Conservation (phyloP, 192 early-diverging fungal genomes). For the Umbelopsis vinacea region DNA sequence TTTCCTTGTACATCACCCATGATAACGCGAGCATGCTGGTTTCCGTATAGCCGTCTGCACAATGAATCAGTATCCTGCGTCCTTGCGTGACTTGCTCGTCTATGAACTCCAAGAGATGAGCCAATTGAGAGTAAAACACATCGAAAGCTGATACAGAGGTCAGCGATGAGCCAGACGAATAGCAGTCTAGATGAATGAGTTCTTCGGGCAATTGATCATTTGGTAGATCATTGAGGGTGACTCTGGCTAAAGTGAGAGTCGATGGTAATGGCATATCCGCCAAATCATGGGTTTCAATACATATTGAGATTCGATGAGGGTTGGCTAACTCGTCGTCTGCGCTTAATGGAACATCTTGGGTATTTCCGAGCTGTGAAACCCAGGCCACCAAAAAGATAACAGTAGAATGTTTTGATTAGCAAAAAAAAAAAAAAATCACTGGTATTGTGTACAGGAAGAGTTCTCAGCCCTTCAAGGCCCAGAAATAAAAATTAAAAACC, state of each 20-base stretch:
- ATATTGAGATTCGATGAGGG: conserved; percentile 50
- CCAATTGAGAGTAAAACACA: conserved; percentile 26
- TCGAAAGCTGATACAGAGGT: conserved; percentile 29
- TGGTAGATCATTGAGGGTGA: conserved; percentile 36
- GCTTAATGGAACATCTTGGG: conserved; percentile 46
- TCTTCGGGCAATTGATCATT: conserved; percentile 24
- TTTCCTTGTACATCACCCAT: conserved; percentile 54
- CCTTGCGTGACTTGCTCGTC: conserved; percentile 33
- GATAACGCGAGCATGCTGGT: conserved; percentile 49
- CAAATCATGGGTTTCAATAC: conserved; percentile 53
- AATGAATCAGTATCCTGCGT: conserved; percentile 55
- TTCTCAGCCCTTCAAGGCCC: too few relatives aligned
- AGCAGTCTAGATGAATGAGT: conserved; percentile 44
- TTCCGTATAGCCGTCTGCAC: conserved; percentile 63
- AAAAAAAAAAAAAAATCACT: not conserved
- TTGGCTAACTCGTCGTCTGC: conserved; percentile 25
- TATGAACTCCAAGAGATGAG: conserved; percentile 39
- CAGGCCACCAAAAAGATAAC: not conserved
- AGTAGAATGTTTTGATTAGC: not conserved
- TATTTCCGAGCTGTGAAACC: conserved; percentile 43
- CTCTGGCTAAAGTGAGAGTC: conserved; percentile 35
- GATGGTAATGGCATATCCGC: conserved; percentile 46
- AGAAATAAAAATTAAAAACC: conserved; percentile 23
- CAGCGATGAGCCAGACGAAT: conserved; percentile 29
- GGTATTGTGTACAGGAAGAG: not conserved